Conservation (phyloP, 2,329 filamentous ascomycete genomes). For the Aspergillus caelatus region DNA sequence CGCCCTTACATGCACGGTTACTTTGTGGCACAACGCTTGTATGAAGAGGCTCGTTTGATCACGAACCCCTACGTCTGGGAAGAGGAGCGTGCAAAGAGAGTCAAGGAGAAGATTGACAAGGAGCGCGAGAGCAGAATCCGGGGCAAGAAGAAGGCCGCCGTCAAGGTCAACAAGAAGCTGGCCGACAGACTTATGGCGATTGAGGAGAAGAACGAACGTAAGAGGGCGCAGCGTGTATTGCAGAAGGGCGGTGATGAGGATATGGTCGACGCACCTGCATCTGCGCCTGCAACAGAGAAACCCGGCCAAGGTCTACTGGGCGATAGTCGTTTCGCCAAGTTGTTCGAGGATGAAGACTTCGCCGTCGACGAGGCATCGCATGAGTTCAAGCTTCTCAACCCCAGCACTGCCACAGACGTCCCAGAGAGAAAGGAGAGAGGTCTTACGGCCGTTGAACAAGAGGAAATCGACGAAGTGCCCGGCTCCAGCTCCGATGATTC, state of each 20-base stretch:
- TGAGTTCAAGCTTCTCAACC: constrained; percentile 88
- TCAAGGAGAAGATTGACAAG: constrained; percentile 95
- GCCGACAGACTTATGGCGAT: constrained; percentile 64
- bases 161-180: constrained; percentile 80
- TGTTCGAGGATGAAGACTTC: constrained; percentile 95
- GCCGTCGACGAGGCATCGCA: constrained; percentile 84
- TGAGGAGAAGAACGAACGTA: constrained; percentile 59
- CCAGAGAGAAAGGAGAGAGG: constrained; percentile 46
- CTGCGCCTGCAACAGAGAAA: constrained; percentile 22
- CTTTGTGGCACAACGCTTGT: constrained; percentile 92
- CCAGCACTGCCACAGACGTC: constrained; percentile 65
- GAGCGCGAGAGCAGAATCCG: constrained; percentile 93
- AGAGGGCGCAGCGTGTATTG: constrained; percentile 50
- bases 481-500: constrained; percentile 44
- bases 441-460: constrained; percentile 66
- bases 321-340: constrained; percentile 81
- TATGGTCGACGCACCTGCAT: constrained; percentile 34
- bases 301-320: constrained; percentile 68
- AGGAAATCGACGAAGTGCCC: constrained; percentile 57
- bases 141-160: constrained; percentile 84
- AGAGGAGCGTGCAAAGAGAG: constrained; percentile 84
- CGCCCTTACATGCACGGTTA: constrained; percentile 99
- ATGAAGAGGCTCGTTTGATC: constrained; percentile 92
- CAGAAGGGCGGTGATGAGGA: constrained; percentile 60
- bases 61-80: constrained; percentile 93